phyloP scores from a whole-genome alignment of 306 rosid genomes.

The Prunus dulcis region DNA sequence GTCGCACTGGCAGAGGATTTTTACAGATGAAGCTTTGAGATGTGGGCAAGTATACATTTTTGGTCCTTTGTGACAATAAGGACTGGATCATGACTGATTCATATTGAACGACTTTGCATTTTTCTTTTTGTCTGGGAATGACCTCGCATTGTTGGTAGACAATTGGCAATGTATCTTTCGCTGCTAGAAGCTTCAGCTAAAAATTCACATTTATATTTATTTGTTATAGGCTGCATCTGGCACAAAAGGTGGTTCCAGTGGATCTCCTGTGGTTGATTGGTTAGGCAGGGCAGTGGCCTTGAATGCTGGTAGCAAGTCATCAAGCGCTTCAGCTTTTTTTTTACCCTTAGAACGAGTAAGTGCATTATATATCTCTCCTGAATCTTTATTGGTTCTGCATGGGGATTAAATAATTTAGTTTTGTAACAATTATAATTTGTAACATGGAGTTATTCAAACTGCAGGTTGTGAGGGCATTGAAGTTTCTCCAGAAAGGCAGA shows the following conservation, averaged over 20 bases:
- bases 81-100: neutral
- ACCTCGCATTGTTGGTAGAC: neutral
- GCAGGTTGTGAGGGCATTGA: conserved; percentile 94
- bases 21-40: neutral
- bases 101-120: neutral
- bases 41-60: neutral
- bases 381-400: neutral
- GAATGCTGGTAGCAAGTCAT: conserved; percentile 98
- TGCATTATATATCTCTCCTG: conserved; percentile 21
- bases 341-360: conserved; percentile 87
- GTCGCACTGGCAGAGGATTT: neutral
- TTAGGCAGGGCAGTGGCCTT: conserved; percentile 92
- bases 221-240: conserved; percentile 91
- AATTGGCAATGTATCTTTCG: neutral
- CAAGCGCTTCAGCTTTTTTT: conserved; percentile 93
- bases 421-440: conserved; percentile 17
- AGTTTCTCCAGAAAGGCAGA: conserved; percentile 63
- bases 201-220: neutral
- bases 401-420: conserved; percentile 18
- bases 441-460: conserved; percentile 16
- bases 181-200: conserved; percentile 6
- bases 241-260: conserved; percentile 98
- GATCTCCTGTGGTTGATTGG: conserved; percentile 97
- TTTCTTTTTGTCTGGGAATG: neutral
- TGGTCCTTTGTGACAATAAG: neutral